Evolutionary conservation across 139 green algal genomes (phyloP).

Genomic region (Picochlorum sp.): DNA sequence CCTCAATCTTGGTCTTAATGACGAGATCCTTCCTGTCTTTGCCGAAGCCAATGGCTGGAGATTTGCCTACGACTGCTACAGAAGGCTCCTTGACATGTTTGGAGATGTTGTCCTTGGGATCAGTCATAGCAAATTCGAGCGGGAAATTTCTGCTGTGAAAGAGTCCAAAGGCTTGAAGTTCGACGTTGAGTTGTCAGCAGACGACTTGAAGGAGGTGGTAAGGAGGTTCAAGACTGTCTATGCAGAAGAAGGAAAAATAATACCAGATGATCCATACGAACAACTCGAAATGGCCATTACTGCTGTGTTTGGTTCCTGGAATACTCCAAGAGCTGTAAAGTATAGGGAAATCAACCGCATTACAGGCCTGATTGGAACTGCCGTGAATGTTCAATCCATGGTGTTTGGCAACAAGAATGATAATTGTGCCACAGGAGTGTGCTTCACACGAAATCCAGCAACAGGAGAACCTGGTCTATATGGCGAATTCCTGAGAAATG

Average conservation of each 20-base stretch:
- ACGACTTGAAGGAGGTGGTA: slow-evolving; percentile 66
- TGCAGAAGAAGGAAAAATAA: slow-evolving; percentile 28
- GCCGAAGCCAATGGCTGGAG: slow-evolving; percentile 42
- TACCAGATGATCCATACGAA: slow-evolving; percentile 66
- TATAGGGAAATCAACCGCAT: slow-evolving; percentile 85
- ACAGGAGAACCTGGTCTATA: slow-evolving; percentile 67
- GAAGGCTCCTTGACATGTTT: slow-evolving; percentile 84
- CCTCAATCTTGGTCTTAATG: slow-evolving; percentile 84
- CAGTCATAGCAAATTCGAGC: slow-evolving; percentile 69
- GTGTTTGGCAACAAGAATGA: slow-evolving; percentile 79
- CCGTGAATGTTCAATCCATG: slow-evolving; percentile 86
- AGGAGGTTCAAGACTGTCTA: slow-evolving; percentile 61
- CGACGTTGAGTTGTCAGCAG: slow-evolving; percentile 68
- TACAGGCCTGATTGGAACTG: slow-evolving; percentile 70
- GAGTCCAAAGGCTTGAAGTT: slow-evolving; percentile 37
- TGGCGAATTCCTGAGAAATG: slow-evolving; percentile 84
- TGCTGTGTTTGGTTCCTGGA: slow-evolving; percentile 74
- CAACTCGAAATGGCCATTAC: slow-evolving; percentile 59
- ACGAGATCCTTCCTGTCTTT: slow-evolving; percentile 56
- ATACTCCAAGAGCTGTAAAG: slow-evolving; percentile 68
- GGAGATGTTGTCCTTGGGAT: slow-evolving; percentile 76
- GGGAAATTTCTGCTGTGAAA: slow-evolving; percentile 65
- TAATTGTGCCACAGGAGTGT: slow-evolving; percentile 70
- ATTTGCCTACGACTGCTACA: slow-evolving; percentile 77
- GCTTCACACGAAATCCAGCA: slow-evolving; percentile 77